Evolutionary conservation across 2,329 filamentous ascomycete genomes (phyloP), one percentile per base, ranked within the genome.

Genomic region (Sarocladiaceae sp.): DNA sequence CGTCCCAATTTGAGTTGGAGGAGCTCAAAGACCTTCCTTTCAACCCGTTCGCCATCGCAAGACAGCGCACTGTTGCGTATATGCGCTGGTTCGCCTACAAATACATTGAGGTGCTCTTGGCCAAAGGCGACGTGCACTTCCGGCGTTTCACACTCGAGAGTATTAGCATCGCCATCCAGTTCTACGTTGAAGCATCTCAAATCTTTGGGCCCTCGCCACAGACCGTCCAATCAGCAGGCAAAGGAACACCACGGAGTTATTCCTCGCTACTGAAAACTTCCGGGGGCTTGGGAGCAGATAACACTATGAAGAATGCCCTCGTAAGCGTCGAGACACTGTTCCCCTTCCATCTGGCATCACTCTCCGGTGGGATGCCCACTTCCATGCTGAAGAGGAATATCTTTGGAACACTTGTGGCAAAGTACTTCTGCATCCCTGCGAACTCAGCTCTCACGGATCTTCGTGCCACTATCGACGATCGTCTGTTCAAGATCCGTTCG

Each of bases 101-200:
- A 24, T 42, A 42, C 39, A 42, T 42, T 11, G 4, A 7, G 4
- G 31, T 42, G 19, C 44, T 49, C 1, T 40, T 53, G 6, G 46
- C 48, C 0, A 5, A 11, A 3, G 51, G 50, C 4, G 51, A 53
- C 13, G 5, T 18, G 6, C 43, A 47, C 21, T 49, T 51, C 33
- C 42, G 45, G 2, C 44, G 47, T 9, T 19, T 35, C 21, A 45
- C 37, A n/a, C 18, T 50, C 3, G 48, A 52, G 34, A 35, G 27
- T 1, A 6, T 52, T 1, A 44, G 47, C 0, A 10, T 49, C 3
- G 50, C 48, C 6, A 47, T 51, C 7, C 47, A 52, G 12, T 29
- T 33, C 1, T 52, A 52, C 29, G 21, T 48, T 11, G 18, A 42
- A n/a, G 50, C 50, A 1, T 13, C 33, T 1, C 47, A 52, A 20